phyloP scores from a whole-genome alignment of 805 yeast species.

The Yarrowia sp. region DNA sequence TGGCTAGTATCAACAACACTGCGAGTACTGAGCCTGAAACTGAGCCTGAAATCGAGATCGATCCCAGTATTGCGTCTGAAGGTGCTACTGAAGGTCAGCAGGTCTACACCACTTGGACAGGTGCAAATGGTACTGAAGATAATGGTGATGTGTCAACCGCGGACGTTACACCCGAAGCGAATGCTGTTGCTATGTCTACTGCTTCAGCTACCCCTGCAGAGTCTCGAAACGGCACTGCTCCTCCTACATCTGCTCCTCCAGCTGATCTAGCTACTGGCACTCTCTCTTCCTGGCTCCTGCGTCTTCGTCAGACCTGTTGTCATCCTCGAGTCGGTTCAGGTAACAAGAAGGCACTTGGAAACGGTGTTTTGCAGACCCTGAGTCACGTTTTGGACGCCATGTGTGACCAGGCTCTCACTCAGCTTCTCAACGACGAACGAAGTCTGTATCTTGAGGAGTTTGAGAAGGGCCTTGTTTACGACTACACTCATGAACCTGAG shows the following conservation, averaged over 20 bases:
- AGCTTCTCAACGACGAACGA: slow-evolving; percentile 59
- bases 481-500: slow-evolving; percentile 60
- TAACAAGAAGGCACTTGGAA: slow-evolving; percentile 47
- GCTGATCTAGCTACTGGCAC: background rate
- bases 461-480: slow-evolving; percentile 73
- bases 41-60: slow-evolving; percentile 45
- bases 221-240: background rate
- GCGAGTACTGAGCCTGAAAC: background rate
- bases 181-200: too few species aligned
- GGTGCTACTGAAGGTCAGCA: background rate
- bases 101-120: background rate
- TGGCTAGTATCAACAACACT: slow-evolving; percentile 48
- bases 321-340: slow-evolving; percentile 60
- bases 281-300: slow-evolving; percentile 68
- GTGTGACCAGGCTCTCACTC: slow-evolving; percentile 62
- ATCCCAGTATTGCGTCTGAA: slow-evolving; percentile 51
- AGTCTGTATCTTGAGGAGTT: slow-evolving; percentile 55
- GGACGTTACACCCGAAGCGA: too few species aligned
- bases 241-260: background rate
- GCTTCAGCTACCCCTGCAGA: too few species aligned
- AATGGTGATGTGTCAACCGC: background rate
- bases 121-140: background rate
- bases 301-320: slow-evolving; percentile 80
- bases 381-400: slow-evolving; percentile 73
- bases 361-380: slow-evolving; percentile 57